Evolutionary conservation across 2,329 filamentous ascomycete genomes (phyloP), one percentile per base, ranked within the genome.

Genomic region (Hymenoscyphus occultus): DNA sequence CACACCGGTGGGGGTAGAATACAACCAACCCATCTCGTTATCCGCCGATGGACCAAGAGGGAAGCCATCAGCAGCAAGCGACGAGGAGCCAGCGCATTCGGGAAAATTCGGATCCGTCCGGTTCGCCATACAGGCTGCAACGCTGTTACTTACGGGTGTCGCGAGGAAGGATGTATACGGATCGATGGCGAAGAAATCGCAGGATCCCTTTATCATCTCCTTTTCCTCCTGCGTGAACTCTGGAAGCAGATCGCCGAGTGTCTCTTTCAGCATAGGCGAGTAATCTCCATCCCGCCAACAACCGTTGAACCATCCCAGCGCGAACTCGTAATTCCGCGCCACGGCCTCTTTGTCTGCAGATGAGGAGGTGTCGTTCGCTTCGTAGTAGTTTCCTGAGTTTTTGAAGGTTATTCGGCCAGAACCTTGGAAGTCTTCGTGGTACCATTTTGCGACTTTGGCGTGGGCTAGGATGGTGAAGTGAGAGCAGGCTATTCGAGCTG

Each of bases 141-240:
- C 74, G 16, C 78, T 78, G 61, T 76, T 75, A 12, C 64, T 39
- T 5, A 74, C 74, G 2, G 75, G 76, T 14, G 71, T 68, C 61
- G 76, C 74, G 13, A 73, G 72, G 61, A 69, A 75, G 1, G 77
- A 81, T 0, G 83, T 86, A 74, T 88, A 88, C 0, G 84, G 81
- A 65, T 88, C 84, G 39, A 87, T 80, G 2, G 80, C 83, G 56
- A 85, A 79, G 68, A 86, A 84, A 71, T 87, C 85, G 3, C 81
- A 80, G 0, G 83, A 85, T 14, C 80, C 79, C 19, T 79, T 78
- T 35, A 85, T 80, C 62, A 81, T 79, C 1, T 71, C 73, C 16
- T 87, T 76, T 48, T 89, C 80, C 2, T 76, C 75, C 0, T 78
- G 68, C 0, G 77, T 84, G 42, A 88, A 77, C 1, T 67, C 73